A percentile compares a stretch with the other conserved stretches of the same genome.
phyloP scores from a whole-genome alignment of 2,329 filamentous ascomycete genomes.

The Hypomyces rosellus region DNA sequence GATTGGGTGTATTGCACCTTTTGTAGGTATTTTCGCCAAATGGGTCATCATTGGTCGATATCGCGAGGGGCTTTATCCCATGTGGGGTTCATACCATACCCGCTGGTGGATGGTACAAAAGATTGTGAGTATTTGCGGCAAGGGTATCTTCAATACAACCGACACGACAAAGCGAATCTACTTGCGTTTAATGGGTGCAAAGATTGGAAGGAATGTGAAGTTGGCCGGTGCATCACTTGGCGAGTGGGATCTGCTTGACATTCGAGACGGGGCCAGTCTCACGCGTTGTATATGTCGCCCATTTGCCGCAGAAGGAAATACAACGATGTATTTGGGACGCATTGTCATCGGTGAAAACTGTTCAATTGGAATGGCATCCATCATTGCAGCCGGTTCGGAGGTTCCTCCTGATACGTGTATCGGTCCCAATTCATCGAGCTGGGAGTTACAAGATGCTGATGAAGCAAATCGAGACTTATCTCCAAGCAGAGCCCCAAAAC shows the following conservation, averaged over 20 bases:
- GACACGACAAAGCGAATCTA: constrained; percentile 38
- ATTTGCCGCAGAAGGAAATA: constrained; percentile 51
- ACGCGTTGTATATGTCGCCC: constrained; percentile 44
- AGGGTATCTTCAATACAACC: constrained; percentile 37
- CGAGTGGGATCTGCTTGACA: constrained; percentile 53
- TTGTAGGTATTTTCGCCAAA: constrained; percentile 44
- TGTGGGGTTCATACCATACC: constrained; percentile 54
- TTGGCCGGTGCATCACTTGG: constrained; percentile 39
- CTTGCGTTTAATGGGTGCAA: constrained; percentile 46
- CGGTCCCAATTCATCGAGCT: constrained; percentile 51
- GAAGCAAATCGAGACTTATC: constrained; percentile 42
- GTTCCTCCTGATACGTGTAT: constrained; percentile 46
- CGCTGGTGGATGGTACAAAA: constrained; percentile 55
- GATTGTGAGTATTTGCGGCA: constrained; percentile 41
- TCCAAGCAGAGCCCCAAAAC: constrained; percentile 29
- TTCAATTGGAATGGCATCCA: constrained; percentile 41
- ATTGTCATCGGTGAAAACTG: constrained; percentile 44
- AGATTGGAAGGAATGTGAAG: constrained; percentile 46
- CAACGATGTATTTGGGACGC: constrained; percentile 48
- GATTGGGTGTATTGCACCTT: constrained; percentile 35
- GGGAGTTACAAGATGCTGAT: constrained; percentile 43
- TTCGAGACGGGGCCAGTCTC: constrained; percentile 43
- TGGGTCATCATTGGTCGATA: constrained; percentile 51
- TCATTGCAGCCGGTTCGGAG: constrained; percentile 43
- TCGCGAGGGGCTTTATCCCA: constrained; percentile 48